A percentile compares a stretch with the other conserved stretches of the same genome.
These are phyloP conservation scores for Rhododendron vialii DNA, from an alignment of 148 eudicot species.

Conservation along the genomic window DNA sequence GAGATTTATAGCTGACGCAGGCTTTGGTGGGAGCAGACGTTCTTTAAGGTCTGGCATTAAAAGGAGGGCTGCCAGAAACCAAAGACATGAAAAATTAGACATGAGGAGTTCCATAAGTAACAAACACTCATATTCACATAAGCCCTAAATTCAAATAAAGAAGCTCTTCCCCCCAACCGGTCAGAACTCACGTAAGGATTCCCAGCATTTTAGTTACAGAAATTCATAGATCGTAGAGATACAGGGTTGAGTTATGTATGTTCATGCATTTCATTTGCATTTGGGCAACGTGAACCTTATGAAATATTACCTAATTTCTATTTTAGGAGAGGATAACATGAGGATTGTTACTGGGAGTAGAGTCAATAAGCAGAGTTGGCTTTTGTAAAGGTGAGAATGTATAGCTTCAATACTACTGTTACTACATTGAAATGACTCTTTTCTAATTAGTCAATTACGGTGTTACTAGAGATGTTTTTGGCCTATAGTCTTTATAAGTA, in stretches of 20 bases:
- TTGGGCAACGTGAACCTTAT: neutral
- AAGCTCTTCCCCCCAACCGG: neutral
- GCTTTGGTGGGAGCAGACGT: constrained; percentile 68
- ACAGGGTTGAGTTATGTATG: neutral
- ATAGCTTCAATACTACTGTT: neutral
- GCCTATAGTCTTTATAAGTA: neutral
- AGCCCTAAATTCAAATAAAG: neutral
- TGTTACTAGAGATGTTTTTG: neutral
- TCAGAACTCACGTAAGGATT: neutral
- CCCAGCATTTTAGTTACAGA: neutral
- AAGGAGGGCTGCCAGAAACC: constrained; percentile 3
- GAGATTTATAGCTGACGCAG: constrained; percentile 68
- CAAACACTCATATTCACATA: neutral
- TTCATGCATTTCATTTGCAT: neutral
- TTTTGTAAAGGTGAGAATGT: neutral
- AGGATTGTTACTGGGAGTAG: neutral
- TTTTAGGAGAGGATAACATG: neutral
- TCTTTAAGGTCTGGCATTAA: constrained; percentile 82
- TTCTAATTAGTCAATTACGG: neutral
- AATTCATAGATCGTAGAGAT: neutral
- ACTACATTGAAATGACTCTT: neutral
- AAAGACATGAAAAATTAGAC: neutral
- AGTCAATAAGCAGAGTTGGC: neutral
- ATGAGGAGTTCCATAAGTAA: neutral
- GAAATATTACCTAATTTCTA: neutral